Evolutionary conservation across 805 yeast species (phyloP).

Genomic region (Candida schatavii): DNA sequence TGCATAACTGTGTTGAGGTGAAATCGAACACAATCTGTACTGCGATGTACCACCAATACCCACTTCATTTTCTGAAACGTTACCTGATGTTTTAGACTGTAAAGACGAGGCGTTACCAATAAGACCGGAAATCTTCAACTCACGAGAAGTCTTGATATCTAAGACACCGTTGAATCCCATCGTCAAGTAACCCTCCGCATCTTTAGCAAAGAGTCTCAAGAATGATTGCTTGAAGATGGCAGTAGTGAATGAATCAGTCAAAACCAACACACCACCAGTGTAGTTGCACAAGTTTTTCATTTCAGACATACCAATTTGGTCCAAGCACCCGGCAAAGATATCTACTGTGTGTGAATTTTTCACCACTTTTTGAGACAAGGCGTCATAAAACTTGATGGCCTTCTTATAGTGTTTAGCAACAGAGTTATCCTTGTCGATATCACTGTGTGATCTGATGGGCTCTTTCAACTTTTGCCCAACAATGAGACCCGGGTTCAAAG

Average conservation of each 20-base stretch:
- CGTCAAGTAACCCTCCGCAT: slow-evolving; percentile 78
- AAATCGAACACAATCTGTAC: slow-evolving; percentile 80
- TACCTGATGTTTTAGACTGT: slow-evolving; percentile 55
- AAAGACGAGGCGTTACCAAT: slow-evolving; percentile 89
- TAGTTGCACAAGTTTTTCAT: slow-evolving; percentile 82
- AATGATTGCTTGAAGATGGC: slow-evolving; percentile 91
- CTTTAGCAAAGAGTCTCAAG: slow-evolving; percentile 82
- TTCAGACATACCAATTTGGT: slow-evolving; percentile 92
- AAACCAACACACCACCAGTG: slow-evolving; percentile 87
- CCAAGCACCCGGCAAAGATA: slow-evolving; percentile 92
- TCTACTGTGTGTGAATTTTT: slow-evolving; percentile 82
- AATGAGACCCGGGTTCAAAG: slow-evolving; percentile 90
- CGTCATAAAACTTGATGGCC: slow-evolving; percentile 79
- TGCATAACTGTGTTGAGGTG: slow-evolving; percentile 88
- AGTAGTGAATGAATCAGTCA: slow-evolving; percentile 92
- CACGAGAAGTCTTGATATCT: slow-evolving; percentile 83
- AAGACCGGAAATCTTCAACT: slow-evolving; percentile 85
- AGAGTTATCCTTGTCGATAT: slow-evolving; percentile 77
- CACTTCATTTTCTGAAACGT: slow-evolving; percentile 87
- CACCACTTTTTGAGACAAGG: slow-evolving; percentile 63
- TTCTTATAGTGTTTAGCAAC: slow-evolving; percentile 81
- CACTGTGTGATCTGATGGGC: slow-evolving; percentile 96
- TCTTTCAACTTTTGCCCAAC: slow-evolving; percentile 90
- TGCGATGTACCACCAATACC: slow-evolving; percentile 92
- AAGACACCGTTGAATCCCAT: slow-evolving; percentile 90